Percentiles rank a stretch among this genome's conserved stretches.
These are phyloP conservation scores for Lipomyces yamadae DNA, from an alignment of 805 yeast species.

Conservation along the genomic window DNA sequence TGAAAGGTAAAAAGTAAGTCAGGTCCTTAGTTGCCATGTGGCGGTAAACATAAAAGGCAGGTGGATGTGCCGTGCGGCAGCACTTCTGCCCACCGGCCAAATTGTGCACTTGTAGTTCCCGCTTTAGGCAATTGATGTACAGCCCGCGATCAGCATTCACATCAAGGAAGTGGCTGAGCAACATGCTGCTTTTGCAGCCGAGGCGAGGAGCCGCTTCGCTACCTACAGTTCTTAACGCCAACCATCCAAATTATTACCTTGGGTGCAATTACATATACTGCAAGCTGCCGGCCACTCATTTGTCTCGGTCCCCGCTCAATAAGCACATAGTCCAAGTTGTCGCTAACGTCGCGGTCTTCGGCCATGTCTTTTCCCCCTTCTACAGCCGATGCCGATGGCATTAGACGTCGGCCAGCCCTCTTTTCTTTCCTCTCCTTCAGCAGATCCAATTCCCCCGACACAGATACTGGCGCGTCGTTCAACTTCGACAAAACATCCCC, in stretches of 20 bases:
- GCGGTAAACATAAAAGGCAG: neutral
- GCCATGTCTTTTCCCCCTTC: constrained; percentile 28
- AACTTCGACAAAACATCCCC: constrained; percentile 27
- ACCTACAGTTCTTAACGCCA: neutral
- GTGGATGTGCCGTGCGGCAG: constrained; percentile 1
- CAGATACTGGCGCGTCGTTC: constrained; percentile 10
- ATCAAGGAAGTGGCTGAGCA: neutral
- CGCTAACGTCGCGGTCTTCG: constrained; percentile 18
- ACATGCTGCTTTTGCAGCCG: neutral
- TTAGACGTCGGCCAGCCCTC: constrained; percentile 35
- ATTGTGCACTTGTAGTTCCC: neutral
- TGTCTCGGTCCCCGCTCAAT: neutral
- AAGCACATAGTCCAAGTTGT: constrained; percentile 6
- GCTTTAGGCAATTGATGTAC: neutral
- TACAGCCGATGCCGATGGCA: constrained; percentile 26
- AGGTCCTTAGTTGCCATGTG: neutral
- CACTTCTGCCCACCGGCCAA: neutral
- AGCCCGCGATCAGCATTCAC: neutral
- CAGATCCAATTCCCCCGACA: constrained; percentile 17
- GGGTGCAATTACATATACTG: neutral
- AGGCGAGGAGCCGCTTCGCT: neutral
- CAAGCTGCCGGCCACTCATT: neutral
- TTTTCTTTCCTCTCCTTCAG: constrained; percentile 35
- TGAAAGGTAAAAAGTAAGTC: neutral
- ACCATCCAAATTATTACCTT: neutral